A percentile compares a stretch with the other conserved stretches of the same genome.
These are phyloP conservation scores for Wilhelminamyces savonicus DNA, from an alignment of 805 yeast genomes.

Conservation along the genomic window DNA sequence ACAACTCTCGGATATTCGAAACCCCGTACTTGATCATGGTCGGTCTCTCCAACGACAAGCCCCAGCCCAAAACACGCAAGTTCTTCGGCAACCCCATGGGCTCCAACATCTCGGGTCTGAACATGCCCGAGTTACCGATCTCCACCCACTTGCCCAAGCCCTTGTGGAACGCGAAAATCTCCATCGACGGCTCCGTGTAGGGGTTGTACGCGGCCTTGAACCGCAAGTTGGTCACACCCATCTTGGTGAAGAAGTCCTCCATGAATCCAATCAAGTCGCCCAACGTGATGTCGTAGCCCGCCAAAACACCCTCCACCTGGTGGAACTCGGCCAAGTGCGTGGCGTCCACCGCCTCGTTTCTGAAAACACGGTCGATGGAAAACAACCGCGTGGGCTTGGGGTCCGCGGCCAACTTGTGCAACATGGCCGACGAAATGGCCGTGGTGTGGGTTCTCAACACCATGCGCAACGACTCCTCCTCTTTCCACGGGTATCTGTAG, in stretches of 20 bases:
- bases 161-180: slow-evolving; percentile 93
- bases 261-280: slow-evolving; percentile 97
- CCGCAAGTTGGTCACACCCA: slow-evolving; percentile 94
- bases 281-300: slow-evolving; percentile 89
- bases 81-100: slow-evolving; percentile 96
- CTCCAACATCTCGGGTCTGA: slow-evolving; percentile 99
- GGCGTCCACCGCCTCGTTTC: slow-evolving; percentile 99
- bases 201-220: slow-evolving; percentile 99
- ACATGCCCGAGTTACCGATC: slow-evolving; percentile 99
- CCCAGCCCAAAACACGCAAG: slow-evolving; percentile 95
- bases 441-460: slow-evolving; percentile 98
- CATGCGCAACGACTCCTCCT: slow-evolving; percentile 80
- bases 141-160: slow-evolving; percentile 97
- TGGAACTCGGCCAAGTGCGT: slow-evolving; percentile 99
- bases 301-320: slow-evolving; percentile 98
- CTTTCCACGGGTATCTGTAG: slow-evolving; percentile 97
- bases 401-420: slow-evolving; percentile 78
- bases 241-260: slow-evolving; percentile 93
- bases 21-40: slow-evolving; percentile 98
- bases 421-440: slow-evolving; percentile 84
- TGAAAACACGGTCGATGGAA: slow-evolving; percentile 96
- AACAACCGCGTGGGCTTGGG: slow-evolving; percentile 89
- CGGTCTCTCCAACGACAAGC: slow-evolving; percentile 94
- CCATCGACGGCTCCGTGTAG: slow-evolving; percentile 98
- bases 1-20: slow-evolving; percentile 88